Conservation (phyloP, 768 basidiomycete genomes). For the Clathrus columnatus region DNA sequence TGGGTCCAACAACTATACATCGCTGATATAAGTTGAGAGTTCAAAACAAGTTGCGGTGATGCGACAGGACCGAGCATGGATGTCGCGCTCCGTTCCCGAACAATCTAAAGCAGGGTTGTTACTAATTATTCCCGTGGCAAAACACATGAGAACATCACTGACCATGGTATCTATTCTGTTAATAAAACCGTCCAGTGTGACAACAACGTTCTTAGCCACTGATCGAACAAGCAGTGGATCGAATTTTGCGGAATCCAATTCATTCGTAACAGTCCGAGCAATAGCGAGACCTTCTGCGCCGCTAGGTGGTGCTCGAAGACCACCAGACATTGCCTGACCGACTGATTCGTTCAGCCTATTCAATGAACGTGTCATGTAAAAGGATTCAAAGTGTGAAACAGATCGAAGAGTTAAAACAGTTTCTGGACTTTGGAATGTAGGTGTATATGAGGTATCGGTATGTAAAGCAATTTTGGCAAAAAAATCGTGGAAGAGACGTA, state of each 20-base stretch:
- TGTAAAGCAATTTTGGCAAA: slow-evolving; percentile 93
- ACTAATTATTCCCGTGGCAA: background rate
- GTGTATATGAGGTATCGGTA: slow-evolving; percentile 87
- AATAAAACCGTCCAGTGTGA: slow-evolving; percentile 61
- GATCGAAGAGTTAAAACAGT: slow-evolving; percentile 82
- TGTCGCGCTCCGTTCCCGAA: slow-evolving; percentile 70
- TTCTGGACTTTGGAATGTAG: slow-evolving; percentile 86
- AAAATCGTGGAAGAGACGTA: slow-evolving; percentile 93
- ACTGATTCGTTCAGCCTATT: slow-evolving; percentile 80
- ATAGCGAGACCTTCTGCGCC: slow-evolving; percentile 68
- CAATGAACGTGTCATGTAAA: slow-evolving; percentile 81
- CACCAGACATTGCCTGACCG: slow-evolving; percentile 65
- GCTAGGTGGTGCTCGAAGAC: slow-evolving; percentile 61
- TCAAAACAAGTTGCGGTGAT: slow-evolving; percentile 69
- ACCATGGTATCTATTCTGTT: slow-evolving; percentile 63
- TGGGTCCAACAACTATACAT: slow-evolving; percentile 70
- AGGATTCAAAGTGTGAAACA: slow-evolving; percentile 71
- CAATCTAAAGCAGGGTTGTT: slow-evolving; percentile 38
- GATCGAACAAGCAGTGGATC: slow-evolving; percentile 80
- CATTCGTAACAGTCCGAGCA: slow-evolving; percentile 74
- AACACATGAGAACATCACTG: slow-evolving; percentile 20
- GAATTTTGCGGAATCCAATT: slow-evolving; percentile 86
- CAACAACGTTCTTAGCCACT: slow-evolving; percentile 65
- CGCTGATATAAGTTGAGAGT: slow-evolving; percentile 70
- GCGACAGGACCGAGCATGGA: slow-evolving; percentile 68